phyloP scores from a whole-genome alignment of 345 rosid species.

The Hibiscus mutabilis region DNA sequence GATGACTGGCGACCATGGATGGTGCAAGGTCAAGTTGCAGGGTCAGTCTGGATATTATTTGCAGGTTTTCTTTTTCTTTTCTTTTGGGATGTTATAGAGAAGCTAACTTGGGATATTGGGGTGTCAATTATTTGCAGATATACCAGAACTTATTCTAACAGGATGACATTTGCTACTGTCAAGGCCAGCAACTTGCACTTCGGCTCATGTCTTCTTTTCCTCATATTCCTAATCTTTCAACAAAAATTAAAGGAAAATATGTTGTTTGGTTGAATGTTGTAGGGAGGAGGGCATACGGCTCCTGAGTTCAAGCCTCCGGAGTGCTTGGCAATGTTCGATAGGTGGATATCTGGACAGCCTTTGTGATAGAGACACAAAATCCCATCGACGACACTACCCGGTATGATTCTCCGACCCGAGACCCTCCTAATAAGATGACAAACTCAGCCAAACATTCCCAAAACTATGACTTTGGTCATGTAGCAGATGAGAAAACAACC shows the following conservation, averaged over 20 bases:
- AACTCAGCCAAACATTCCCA: too few species aligned
- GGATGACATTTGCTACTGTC: conserved; percentile 63
- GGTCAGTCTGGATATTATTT: conserved; percentile 20
- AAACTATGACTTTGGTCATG: too few species aligned
- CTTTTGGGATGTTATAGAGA: neutral
- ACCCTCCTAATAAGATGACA: too few species aligned
- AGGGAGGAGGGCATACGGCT: conserved; percentile 70
- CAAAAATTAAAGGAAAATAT: neutral
- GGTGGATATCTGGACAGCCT: conserved; percentile 9
- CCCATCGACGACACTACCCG: too few species aligned
- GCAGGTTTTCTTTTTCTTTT: conserved; percentile 1
- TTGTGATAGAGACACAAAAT: neutral
- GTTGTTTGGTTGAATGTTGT: conserved; percentile 9
- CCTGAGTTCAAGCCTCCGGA: neutral
- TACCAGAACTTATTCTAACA: conserved; percentile 51
- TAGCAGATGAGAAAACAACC: too few species aligned
- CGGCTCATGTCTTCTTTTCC: neutral
- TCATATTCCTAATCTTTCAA: neutral
- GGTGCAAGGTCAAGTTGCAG: conserved; percentile 43
- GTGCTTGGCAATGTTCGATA: neutral
- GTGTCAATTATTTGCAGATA: conserved; percentile 28
- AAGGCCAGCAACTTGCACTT: conserved; percentile 29
- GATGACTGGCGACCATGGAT: conserved; percentile 61
- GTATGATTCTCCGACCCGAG: too few species aligned
- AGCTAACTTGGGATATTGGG: neutral